Evolutionary conservation across 805 yeast genomes (phyloP), one percentile per base, ranked within the genome.

Genomic region (Myxozyma lipomycoides): DNA sequence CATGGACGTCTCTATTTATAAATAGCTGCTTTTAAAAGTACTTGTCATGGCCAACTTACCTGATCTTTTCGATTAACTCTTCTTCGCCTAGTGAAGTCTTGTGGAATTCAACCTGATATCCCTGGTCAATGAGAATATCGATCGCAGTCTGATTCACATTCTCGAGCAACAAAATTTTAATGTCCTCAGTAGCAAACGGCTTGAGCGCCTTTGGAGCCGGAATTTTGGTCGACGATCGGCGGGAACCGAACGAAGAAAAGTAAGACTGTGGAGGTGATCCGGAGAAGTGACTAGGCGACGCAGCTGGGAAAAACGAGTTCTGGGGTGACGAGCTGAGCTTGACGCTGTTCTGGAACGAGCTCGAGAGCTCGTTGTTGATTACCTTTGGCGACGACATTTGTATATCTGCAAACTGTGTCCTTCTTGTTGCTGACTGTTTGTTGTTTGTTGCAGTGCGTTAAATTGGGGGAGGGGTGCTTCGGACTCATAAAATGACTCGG

Each of bases 91-190:
- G 73, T 4, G 96, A 86, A 48, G 90, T 74, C 75, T 88, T 90
- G 75, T 83, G 80, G 71, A 86, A 87, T 69, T 93, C 98, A 46
- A 93, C 95, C 74, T 93, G 98, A 75, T 93, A 93, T 52, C 98
- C 98, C 75, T 93, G 97, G 48, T 77, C 77, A 54, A 75, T 77
- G 72, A 93, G 84, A 58, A 89, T 88, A 46, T 83, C 81, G 60
- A 93, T 79, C 44, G 98, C 98, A 44, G 97, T 88, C 70, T 79
- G 77, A 68, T 93, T 93, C 62, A 93, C 96, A 65, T 93, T 93
- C 73, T 93, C 98, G 58, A 93, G 76, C 59, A 93, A 72, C 62
- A 93, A 74, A 55, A 93, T 86, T 74, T 90, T 91, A 73, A 91
- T 84, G 67, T 93, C 98, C 58, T 93, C 96, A 49, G 96, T 86